A percentile compares a stretch with the other conserved stretches of the same genome.
These are phyloP conservation scores for Phytophthora podocarpi DNA, from an alignment of 352 stramenopile genomes.

Conservation along the genomic window DNA sequence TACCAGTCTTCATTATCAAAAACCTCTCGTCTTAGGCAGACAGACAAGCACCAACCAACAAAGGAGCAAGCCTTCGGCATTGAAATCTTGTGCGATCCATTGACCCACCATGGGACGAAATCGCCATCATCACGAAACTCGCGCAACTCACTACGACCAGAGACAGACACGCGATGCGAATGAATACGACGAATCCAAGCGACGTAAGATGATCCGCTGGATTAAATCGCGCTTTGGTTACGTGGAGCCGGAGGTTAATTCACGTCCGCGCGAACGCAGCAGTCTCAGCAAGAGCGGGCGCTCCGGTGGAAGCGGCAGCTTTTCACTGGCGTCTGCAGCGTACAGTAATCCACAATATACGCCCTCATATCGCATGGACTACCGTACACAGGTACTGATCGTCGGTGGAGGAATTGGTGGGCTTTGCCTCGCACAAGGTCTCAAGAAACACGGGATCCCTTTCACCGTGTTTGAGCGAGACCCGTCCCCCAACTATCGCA, in stretches of 20 bases:
- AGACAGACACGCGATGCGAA: constrained; percentile 36
- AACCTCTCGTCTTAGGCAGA: constrained; percentile 5
- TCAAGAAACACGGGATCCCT: constrained; percentile 62
- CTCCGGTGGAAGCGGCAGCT: constrained; percentile 14
- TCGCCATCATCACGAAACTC: constrained; percentile 30
- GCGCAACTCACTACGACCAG: constrained; percentile 46
- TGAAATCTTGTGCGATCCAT: neutral
- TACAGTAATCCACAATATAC: constrained; percentile 19
- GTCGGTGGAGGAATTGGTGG: constrained; percentile 63
- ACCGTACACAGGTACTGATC: constrained; percentile 46
- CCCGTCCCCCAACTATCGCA: constrained; percentile 62
- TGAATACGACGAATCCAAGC: constrained; percentile 52
- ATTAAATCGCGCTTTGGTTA: constrained; percentile 59
- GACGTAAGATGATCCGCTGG: constrained; percentile 65
- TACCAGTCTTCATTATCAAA: constrained; percentile 34
- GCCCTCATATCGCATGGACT: constrained; percentile 24
- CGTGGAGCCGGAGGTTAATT: constrained; percentile 8
- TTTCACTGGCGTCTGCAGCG: constrained; percentile 9
- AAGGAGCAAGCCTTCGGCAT: neutral
- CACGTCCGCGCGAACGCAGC: constrained; percentile 17
- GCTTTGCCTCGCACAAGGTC: constrained; percentile 61
- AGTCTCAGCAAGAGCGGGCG: constrained; percentile 28
- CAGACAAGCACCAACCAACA: neutral
- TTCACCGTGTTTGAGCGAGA: constrained; percentile 77
- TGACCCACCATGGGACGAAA: constrained; percentile 21